phyloP scores from a whole-genome alignment of 208 protist species.

The Acanthamoeba sp. region DNA sequence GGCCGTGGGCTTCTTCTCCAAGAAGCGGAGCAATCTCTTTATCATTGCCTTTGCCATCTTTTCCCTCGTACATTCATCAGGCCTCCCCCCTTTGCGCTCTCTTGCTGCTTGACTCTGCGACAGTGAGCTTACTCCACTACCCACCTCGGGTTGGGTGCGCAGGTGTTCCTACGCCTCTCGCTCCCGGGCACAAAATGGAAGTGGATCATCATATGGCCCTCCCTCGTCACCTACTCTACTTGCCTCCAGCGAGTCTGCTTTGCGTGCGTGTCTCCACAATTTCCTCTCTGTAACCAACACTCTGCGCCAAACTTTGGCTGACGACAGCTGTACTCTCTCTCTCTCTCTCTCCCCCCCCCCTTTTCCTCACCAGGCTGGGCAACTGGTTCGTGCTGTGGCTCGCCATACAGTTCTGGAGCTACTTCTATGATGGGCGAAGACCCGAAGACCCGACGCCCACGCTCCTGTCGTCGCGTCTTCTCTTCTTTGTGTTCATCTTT shows the following conservation, averaged over 20 bases:
- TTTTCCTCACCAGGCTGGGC: not conserved
- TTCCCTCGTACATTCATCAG: not conserved
- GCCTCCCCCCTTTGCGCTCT: not conserved
- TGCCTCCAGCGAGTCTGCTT: not conserved
- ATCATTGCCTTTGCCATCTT: not conserved
- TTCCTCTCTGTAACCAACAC: no score
- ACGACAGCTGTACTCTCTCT: not conserved
- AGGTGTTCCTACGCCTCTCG: conserved; percentile 3
- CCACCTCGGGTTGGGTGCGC: not conserved
- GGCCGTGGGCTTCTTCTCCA: not conserved
- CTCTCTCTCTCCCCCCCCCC: not conserved
- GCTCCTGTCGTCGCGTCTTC: not conserved
- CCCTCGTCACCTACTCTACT: conserved; percentile 42
- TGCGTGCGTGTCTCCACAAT: not conserved
- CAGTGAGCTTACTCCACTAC: not conserved
- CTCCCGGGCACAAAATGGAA: conserved; percentile 41
- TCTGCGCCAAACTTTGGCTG: no score
- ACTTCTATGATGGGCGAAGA: not conserved
- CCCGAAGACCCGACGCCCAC: not conserved
- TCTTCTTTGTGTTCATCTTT: conserved; percentile 18
- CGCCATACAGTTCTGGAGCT: not conserved
- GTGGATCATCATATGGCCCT: conserved; percentile 1
- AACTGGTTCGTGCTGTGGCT: conserved; percentile 42
- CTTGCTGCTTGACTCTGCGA: not conserved
- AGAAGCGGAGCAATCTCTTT: not conserved